Base-by-base conservation (phyloP, 257 asterid genomes). In the Anisodus tanguticus region DNA sequence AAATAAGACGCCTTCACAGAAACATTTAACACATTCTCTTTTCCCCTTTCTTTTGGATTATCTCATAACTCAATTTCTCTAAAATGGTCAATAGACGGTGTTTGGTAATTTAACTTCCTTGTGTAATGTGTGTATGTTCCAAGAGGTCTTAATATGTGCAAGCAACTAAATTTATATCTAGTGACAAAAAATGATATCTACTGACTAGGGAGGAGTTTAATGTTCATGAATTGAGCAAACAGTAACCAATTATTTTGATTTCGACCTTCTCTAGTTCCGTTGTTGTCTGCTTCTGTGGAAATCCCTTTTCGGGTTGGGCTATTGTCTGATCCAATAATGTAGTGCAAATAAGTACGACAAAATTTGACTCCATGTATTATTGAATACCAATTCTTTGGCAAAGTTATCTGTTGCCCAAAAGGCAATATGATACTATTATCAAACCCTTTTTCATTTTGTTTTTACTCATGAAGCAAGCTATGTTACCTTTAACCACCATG, bases 81-180 rank as follows among this genome's bases (percentile, higher is more conserved):
- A 11, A 72, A 72, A 47, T 72, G 80, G 80, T 47, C 39, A 3
- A 47, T 60, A 72, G 5, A 47, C 0, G 9, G 5, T 31, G 35
- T 72, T 22, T 47, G 17, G 41, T 47, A 47, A 19, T 47, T 72
- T 72, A 72, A 6, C 59, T 47, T 47, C 37, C 80, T 47, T 19
- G 19, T 12, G 58, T 47, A 19, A 49, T 72, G 60, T 72, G 80
- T 47, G n/a, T 10, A 72, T 72, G 80, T 72, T 72, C 80, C 43
- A 72, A 19, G 60, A 72, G 12, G 60, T 47, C 39, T 72, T 19
- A 19, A 19, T 19, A 47, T 47, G 19, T 72, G 80, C 41, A 72
- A 72, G 12, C 59, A 49, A 72, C 60, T 72, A 19, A 47, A 47
- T 72, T 31, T 43, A 64, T 31, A 31, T 11, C 45, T 11, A 35